Base-by-base conservation (phyloP, 495 filamentous ascomycete genomes). In the Talaromyces trachyspermus region DNA sequence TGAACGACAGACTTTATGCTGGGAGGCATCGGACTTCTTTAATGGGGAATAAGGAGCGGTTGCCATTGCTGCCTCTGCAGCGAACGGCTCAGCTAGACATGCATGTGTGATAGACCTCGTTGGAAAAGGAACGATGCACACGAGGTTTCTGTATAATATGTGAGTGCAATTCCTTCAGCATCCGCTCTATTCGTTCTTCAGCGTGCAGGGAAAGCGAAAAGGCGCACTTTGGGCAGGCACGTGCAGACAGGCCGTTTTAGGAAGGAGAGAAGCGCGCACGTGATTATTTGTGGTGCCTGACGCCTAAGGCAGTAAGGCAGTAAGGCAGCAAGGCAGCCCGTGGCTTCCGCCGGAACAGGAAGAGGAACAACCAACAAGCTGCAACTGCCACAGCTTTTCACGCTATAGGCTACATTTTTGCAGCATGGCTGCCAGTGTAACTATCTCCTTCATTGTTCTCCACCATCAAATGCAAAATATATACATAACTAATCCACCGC, bases 351-450 rank as follows among this genome's bases (percentile, higher is more conserved):
- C n/a, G n/a, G n/a, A n/a, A n/a, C n/a, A n/a, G n/a, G n/a, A n/a
- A n/a, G n/a, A n/a, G n/a, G n/a, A n/a, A n/a, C n/a, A n/a, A n/a
- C n/a, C n/a, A n/a, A n/a, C n/a, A n/a, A n/a, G n/a, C n/a, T n/a
- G n/a, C n/a, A n/a, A n/a, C n/a, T n/a, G n/a, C n/a, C n/a, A n/a
- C n/a, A n/a, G n/a, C n/a, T n/a, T n/a, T n/a, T n/a, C n/a, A n/a
- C n/a, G n/a, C n/a, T n/a, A n/a, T n/a, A n/a, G n/a, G n/a, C n/a
- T n/a, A n/a, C n/a, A n/a, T n/a, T n/a, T 22, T 22, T n/a, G 10
- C 52, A 60, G 49, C 36, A 78, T 78, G 76, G 75, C 71, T n/a
- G n/a, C n/a, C 39, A 77, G 72, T 54, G 76, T 79, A 65, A n/a
- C n/a, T 57, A 62, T 64, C 25, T 11, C 19, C 18, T 14, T 2